A percentile compares a stretch with the other conserved stretches of the same genome.
Evolutionary conservation across 164 flowering plant genomes (phyloP).

Genomic region (Nymphaea colorata): DNA sequence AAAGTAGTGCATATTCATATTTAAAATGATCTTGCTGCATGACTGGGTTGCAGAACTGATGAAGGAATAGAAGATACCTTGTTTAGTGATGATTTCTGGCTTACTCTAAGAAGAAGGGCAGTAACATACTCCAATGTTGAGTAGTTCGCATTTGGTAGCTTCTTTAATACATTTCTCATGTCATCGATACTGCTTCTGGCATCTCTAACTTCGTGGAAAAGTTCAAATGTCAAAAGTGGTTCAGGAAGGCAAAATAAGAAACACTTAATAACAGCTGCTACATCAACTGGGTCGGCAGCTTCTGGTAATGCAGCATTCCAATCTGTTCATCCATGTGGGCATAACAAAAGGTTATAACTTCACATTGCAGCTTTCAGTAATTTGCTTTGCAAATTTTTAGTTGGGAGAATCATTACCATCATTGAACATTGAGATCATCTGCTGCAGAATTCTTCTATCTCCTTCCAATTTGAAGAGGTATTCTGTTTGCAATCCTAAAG

Average conservation of each 20-base stretch:
- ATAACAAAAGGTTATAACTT: too few relatives aligned
- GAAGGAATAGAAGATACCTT: slow-evolving; percentile 30
- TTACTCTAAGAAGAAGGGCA: slow-evolving; percentile 69
- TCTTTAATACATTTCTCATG: slow-evolving; percentile 60
- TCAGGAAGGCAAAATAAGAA: slow-evolving; percentile 90
- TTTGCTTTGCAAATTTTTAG: too few relatives aligned
- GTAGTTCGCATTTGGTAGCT: slow-evolving; percentile 73
- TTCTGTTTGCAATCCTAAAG: slow-evolving; percentile 52
- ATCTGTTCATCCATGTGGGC: slow-evolving; percentile 24
- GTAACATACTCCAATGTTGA: slow-evolving; percentile 80
- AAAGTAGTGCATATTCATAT: too few relatives aligned
- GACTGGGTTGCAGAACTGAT: too few relatives aligned
- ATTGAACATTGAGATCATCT: slow-evolving; percentile 65
- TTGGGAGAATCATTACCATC: slow-evolving; percentile 35
- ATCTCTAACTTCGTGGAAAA: slow-evolving; percentile 57
- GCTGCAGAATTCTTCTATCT: slow-evolving; percentile 56
- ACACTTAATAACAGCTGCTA: slow-evolving; percentile 60
- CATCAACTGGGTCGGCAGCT: slow-evolving; percentile 49
- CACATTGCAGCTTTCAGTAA: too few relatives aligned
- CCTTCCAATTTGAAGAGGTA: slow-evolving; percentile 68
- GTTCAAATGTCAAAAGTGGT: slow-evolving; percentile 71
- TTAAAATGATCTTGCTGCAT: too few relatives aligned
- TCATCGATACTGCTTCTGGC: slow-evolving; percentile 61
- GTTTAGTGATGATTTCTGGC: slow-evolving; percentile 80
- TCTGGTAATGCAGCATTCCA: slow-evolving; percentile 66